Evolutionary conservation across 1,284 basidiomycete genomes (phyloP).

Genomic region (Ganoderma meredithae): DNA sequence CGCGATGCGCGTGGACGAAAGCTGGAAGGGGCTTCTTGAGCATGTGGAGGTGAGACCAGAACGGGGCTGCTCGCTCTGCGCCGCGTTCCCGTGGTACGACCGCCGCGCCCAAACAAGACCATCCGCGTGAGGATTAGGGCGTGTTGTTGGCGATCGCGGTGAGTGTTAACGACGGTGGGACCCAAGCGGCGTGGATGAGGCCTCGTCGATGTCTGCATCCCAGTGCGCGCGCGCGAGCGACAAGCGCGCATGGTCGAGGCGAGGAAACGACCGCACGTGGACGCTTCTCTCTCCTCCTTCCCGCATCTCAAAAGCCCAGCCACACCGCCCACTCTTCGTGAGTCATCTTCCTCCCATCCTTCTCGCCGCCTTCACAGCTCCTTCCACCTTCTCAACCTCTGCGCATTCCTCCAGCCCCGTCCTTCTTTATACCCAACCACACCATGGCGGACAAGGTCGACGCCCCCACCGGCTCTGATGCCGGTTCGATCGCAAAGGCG

Average conservation of each 20-base stretch:
- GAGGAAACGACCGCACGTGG: conserved; percentile 7
- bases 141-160: background rate
- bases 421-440: conserved; percentile 7
- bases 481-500: conserved; percentile 54
- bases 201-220: background rate
- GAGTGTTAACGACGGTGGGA: background rate
- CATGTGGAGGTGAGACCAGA: conserved; percentile 11
- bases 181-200: background rate
- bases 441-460: conserved; percentile 72
- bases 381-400: background rate
- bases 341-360: background rate
- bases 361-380: background rate
- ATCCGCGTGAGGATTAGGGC: background rate
- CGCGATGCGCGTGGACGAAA: conserved; percentile 6
- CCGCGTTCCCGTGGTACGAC: background rate
- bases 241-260: conserved; percentile 1
- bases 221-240: background rate
- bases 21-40: conserved; percentile 9
- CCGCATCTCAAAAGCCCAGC: conserved; percentile 17
- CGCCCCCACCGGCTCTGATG: conserved; percentile 61
- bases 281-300: conserved; percentile 1
- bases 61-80: background rate
- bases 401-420: background rate
- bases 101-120: background rate
- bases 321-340: background rate